A percentile compares a stretch with the other conserved stretches of the same genome.
phyloP scores from a whole-genome alignment of 805 yeast species.

The Schwanniomyces vanrijiae region DNA sequence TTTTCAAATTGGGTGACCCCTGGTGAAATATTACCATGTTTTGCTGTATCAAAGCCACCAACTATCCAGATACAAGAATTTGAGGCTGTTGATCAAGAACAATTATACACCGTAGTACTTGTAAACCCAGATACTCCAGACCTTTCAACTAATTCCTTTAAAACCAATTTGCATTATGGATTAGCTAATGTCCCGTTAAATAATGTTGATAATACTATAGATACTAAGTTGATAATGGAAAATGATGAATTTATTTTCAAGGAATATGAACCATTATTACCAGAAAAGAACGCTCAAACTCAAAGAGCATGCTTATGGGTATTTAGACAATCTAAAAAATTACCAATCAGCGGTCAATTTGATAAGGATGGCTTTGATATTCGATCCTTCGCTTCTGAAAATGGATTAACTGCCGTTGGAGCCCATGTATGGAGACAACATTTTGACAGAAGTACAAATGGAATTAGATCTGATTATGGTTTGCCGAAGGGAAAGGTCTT shows the following conservation, averaged over 20 bases:
- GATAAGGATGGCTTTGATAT: slow-evolving; percentile 63
- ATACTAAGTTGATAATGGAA: slow-evolving; percentile 39
- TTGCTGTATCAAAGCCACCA: slow-evolving; percentile 77
- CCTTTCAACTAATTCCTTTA: slow-evolving; percentile 61
- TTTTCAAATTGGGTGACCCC: slow-evolving; percentile 75
- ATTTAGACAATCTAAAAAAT: slow-evolving; percentile 59
- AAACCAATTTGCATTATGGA: slow-evolving; percentile 76
- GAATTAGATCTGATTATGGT: slow-evolving; percentile 70
- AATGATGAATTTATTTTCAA: slow-evolving; percentile 39
- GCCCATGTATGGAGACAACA: slow-evolving; percentile 88
- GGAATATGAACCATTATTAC: slow-evolving; percentile 77
- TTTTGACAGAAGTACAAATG: slow-evolving; percentile 74
- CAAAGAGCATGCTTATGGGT: slow-evolving; percentile 92
- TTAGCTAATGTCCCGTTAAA: slow-evolving; percentile 63
- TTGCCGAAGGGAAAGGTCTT: slow-evolving; percentile 75
- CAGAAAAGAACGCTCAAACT: slow-evolving; percentile 81
- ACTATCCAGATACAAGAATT: slow-evolving; percentile 73
- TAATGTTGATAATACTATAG: slow-evolving; percentile 57
- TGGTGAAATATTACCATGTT: slow-evolving; percentile 71
- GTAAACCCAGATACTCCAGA: slow-evolving; percentile 95
- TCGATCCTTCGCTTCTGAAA: slow-evolving; percentile 57
- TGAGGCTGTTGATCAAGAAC: slow-evolving; percentile 44
- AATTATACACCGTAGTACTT: slow-evolving; percentile 71
- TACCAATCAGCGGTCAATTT: slow-evolving; percentile 17
- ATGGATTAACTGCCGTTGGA: slow-evolving; percentile 75